phyloP scores from a whole-genome alignment of 2,329 filamentous ascomycete genomes.

The Exophiala sideris region DNA sequence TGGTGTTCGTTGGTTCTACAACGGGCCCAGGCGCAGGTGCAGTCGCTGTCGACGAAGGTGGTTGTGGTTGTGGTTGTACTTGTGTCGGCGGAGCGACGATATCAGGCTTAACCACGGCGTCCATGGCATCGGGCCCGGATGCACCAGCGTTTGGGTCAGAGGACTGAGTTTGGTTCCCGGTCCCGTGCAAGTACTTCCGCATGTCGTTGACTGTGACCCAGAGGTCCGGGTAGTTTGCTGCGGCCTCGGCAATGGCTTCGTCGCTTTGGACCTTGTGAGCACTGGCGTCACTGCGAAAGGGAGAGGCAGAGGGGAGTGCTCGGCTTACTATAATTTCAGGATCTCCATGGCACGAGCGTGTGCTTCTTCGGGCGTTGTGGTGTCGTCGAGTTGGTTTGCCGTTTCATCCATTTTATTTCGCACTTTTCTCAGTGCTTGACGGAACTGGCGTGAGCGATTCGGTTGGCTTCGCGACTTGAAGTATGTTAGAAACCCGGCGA shows the following conservation, averaged over 20 bases:
- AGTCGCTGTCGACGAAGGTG: no score
- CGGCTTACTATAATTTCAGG: not conserved
- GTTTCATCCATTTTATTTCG: slow-evolving; percentile 3
- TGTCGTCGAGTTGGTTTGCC: not conserved
- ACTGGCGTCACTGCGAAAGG: not conserved
- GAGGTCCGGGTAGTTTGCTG: not conserved
- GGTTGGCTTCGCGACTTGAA: not conserved
- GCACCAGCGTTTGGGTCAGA: not conserved
- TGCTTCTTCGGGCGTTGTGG: not conserved
- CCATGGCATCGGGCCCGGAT: not conserved
- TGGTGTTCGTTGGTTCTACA: no score
- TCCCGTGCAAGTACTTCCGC: not conserved
- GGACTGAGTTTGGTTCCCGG: no score
- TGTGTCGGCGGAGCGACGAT: not conserved
- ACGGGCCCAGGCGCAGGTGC: no score
- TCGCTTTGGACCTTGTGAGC: not conserved
- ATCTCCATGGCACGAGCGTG: not conserved
- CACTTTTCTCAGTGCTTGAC: not conserved
- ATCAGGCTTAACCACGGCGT: slow-evolving; percentile 1
- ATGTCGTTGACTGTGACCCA: not conserved
- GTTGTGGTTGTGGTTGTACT: no score
- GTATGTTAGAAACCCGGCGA: not conserved
- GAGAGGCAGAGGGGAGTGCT: not conserved
- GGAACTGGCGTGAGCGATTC: not conserved
- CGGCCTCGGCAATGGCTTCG: slow-evolving; percentile 3